Evolutionary conservation across 1,284 basidiomycete genomes (phyloP), one percentile per base, ranked within the genome.

Genomic region (Marasmius tenuissimus): DNA sequence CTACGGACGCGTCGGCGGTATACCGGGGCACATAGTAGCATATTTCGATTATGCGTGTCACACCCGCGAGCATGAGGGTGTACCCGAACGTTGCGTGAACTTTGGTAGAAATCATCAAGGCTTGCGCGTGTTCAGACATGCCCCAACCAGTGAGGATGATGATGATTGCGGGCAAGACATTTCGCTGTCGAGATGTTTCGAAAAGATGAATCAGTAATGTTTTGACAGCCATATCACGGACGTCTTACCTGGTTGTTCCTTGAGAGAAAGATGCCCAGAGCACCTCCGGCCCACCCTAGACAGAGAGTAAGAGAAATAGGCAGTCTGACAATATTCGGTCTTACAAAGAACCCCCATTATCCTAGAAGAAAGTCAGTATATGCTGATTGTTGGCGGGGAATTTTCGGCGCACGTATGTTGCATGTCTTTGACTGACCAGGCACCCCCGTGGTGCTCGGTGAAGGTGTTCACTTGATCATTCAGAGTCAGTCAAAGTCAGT

Each of bases 91-190:
- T 81, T 1, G 82, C 81, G 69, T 97, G 95, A 2, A 97, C 90
- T 78, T 88, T 89, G 2, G 93, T 92, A 0, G 92, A 93, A 53
- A 96, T 81, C 86, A 88, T 89, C 58, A 96, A 79, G 9, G 85
- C 87, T 77, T 98, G 96, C 1, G 86, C 86, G 68, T 98, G 96
- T 47, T 92, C 89, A 3, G 92, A 92, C 94, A 98, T 97, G 0
- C 92, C 96, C 91, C 94, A 98, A 2, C 96, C 96, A 0, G 95
- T 97, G 63, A 97, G 79, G 61, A 94, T 86, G 65, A 96, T 89
- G 62, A 98, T 94, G 38, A 96, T 64, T 16, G 85, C 86, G 1
- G 96, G 96, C 2, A 97, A 81, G 22, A 97, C 85, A 51, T 89
- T 93, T 61, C 95, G 86, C 81, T 89, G 56, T n/a, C 55, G 48